Percentiles rank a stretch among this genome's conserved stretches.
Evolutionary conservation across 2,329 filamentous ascomycete genomes (phyloP).

Genomic region (Trichoderma sp.): DNA sequence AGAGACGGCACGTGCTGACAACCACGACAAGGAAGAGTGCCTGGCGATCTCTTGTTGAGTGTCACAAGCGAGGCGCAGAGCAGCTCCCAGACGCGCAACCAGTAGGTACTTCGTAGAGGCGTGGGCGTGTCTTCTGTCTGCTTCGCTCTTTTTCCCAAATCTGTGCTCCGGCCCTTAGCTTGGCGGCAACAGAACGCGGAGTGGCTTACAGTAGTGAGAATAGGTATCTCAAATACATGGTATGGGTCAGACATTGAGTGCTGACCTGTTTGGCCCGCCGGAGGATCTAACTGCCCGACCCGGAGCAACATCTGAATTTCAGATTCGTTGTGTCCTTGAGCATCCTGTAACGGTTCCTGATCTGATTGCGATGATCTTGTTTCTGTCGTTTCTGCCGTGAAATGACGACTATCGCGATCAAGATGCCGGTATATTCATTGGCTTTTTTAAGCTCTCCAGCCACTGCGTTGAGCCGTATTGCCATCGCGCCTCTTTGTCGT

Average conservation of each 20-base stretch:
- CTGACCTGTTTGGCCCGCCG: neutral
- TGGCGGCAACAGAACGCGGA: neutral
- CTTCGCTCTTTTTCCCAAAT: neutral
- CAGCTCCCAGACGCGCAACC: neutral
- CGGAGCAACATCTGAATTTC: neutral
- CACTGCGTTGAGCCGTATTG: neutral
- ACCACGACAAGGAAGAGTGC: neutral
- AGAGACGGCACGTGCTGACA: conserved; percentile 6
- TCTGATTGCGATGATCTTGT: neutral
- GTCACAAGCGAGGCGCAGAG: conserved; percentile 15
- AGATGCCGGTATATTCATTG: neutral
- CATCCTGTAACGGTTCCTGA: neutral
- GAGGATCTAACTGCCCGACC: conserved; percentile 17
- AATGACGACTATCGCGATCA: neutral
- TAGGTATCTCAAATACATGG: neutral
- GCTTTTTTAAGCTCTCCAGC: neutral
- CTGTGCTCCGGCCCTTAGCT: neutral
- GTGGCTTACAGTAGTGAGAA: neutral
- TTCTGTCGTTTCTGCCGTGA: neutral
- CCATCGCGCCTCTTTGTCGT: neutral
- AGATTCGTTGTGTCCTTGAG: neutral
- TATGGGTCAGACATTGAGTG: neutral
- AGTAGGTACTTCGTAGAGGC: neutral
- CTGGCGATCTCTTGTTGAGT: neutral
- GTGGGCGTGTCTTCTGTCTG: neutral